Evolutionary conservation across 2,329 filamentous ascomycete genomes (phyloP), one percentile per base, ranked within the genome.

Genomic region (Aspergillus sp.): DNA sequence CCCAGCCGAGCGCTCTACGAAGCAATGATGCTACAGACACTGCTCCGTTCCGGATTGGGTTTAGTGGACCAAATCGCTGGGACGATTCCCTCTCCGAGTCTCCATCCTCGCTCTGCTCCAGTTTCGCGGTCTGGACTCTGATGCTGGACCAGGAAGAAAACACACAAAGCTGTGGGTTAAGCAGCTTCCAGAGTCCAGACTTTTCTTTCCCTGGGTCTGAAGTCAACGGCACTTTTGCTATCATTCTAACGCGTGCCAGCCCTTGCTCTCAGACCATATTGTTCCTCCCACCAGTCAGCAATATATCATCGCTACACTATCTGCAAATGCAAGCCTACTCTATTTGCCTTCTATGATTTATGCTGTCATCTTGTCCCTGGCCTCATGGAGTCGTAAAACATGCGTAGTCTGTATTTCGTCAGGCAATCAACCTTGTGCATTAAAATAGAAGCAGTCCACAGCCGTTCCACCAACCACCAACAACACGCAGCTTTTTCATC

Each of bases 391-490:
- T 37, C 46, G 46, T 35, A 35, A 12, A 35, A n/a, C 11, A 4
- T n/a, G 7, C 11, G 21, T 21, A 19, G 27, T 12, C 45, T 14
- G n/a, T 17, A 19, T 14, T 14, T 35, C 15, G 23, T 23, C 35
- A 37, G 35, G 35, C 6, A n/a, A 27, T 15, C 23, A 46, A 24
- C 3, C 21, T 31, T 23, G 11, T 8, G 23, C 44, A 46, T 57
- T 52, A 57, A 62, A 52, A 59, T 59, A 57, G 59, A 62, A 62
- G 57, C 57, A 52, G 17, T 15, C 41, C 50, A 48, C 31, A 48
- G 35, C 27, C 40, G 50, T 54, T 49, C 53, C 53, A 55, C 53
- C 35, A 37, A 37, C 53, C 53, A 55, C 53, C 35, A 37, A 37
- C 46, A 54, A 45, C 35, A 52, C 52, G 46, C 58, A 54, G 54